phyloP scores from a whole-genome alignment of 2,329 filamentous ascomycete species.

The Aspergillus sp. region DNA sequence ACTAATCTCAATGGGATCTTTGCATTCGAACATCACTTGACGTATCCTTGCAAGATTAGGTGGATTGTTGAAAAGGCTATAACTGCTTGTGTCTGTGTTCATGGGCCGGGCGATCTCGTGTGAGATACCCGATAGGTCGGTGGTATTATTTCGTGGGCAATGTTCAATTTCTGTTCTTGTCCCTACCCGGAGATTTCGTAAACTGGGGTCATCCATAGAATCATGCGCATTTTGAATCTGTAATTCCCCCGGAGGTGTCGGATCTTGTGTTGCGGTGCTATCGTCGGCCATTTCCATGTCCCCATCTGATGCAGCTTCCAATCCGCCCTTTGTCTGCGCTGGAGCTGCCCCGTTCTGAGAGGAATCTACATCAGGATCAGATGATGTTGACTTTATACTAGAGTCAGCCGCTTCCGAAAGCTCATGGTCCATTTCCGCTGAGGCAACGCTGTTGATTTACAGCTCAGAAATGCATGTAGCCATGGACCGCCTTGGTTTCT shows the following conservation, averaged over 20 bases:
- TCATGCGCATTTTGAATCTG: neutral
- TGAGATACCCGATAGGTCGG: too few relatives aligned
- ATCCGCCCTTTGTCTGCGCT: slow-evolving; percentile 4
- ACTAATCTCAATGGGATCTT: slow-evolving; percentile 43
- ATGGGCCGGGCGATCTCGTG: too few relatives aligned
- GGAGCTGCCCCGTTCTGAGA: slow-evolving; percentile 7
- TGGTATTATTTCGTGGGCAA: too few relatives aligned
- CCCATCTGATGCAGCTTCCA: slow-evolving; percentile 3
- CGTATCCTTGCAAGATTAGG: slow-evolving; percentile 40
- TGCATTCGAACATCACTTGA: slow-evolving; percentile 41
- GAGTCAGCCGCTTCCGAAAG: slow-evolving; percentile 15
- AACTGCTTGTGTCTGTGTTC: slow-evolving; percentile 3
- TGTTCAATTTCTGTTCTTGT: too few relatives aligned
- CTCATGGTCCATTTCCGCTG: slow-evolving; percentile 25
- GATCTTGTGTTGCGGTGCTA: slow-evolving; percentile 1
- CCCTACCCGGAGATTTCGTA: too few relatives aligned
- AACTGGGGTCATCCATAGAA: neutral
- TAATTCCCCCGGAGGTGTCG: slow-evolving; percentile 3
- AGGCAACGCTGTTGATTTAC: slow-evolving; percentile 2
- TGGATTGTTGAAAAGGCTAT: slow-evolving; percentile 37
- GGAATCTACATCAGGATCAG: slow-evolving; percentile 8
- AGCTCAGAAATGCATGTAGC: slow-evolving; percentile 7
- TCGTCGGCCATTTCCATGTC: slow-evolving; percentile 6
- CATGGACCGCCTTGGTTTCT: neutral
- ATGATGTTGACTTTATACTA: slow-evolving; percentile 12